Base-by-base conservation (phyloP, 2,329 filamentous ascomycete genomes). In the Dactylella cylindrospora region DNA sequence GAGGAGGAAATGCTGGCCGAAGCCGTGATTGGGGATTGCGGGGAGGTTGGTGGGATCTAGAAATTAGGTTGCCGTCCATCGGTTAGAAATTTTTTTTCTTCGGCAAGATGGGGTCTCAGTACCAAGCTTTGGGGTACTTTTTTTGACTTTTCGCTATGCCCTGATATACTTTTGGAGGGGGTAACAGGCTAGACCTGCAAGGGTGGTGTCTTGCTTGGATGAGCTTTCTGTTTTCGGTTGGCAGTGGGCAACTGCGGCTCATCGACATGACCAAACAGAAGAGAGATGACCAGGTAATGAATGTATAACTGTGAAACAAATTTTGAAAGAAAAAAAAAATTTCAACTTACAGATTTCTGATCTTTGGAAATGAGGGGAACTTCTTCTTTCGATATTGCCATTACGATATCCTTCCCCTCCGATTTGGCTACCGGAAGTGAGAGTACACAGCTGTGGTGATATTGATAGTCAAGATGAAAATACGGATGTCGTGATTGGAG, bases 371-470 rank as follows among this genome's bases (percentile, higher is more conserved):
- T 54, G n/a, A 50, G 44, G 31, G 25, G 29, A 28, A 20, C 28
- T 38, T 62, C 49, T 43, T 62, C 57, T 33, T 62, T 62, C 10
- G 57, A 62, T 43, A 62, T 49, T n/a, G 57, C 57, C 57, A 62
- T 62, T 49, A 38, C 23, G 22, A n/a, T n/a, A n/a, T n/a, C n/a
- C n/a, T n/a, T n/a, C n/a, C n/a, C n/a, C n/a, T n/a, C n/a, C n/a
- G n/a, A n/a, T n/a, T n/a, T n/a, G n/a, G n/a, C n/a, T n/a, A n/a
- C n/a, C n/a, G n/a, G n/a, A n/a, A n/a, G n/a, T n/a, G n/a, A n/a
- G n/a, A n/a, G n/a, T n/a, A n/a, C n/a, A n/a, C n/a, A n/a, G n/a
- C n/a, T n/a, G n/a, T n/a, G n/a, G n/a, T n/a, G n/a, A n/a, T n/a
- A n/a, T n/a, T n/a, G n/a, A n/a, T n/a, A n/a, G n/a, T n/a, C n/a